phyloP scores from a whole-genome alignment of 2,329 filamentous ascomycete genomes.

The Cadophora gregata region DNA sequence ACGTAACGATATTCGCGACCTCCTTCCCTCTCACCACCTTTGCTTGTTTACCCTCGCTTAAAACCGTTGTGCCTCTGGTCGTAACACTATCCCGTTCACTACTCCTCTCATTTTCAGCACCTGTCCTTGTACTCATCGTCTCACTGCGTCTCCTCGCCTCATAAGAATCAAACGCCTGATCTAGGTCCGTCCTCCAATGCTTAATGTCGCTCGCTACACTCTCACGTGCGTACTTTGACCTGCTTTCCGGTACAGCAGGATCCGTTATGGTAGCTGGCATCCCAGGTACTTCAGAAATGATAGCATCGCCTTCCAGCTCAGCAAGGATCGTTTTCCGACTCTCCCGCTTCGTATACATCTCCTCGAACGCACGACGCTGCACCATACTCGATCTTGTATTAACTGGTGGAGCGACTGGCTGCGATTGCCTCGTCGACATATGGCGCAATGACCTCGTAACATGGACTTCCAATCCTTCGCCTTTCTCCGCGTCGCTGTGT shows the following conservation, averaged over 20 bases:
- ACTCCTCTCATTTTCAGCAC: background rate
- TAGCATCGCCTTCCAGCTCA: constrained; percentile 28
- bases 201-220: constrained; percentile 9
- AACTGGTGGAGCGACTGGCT: background rate
- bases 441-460: background rate
- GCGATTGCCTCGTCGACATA: background rate
- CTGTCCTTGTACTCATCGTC: background rate
- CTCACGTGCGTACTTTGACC: background rate
- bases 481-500: constrained; percentile 18
- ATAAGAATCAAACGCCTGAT: constrained; percentile 6
- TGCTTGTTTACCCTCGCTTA: constrained; percentile 20
- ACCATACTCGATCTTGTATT: background rate
- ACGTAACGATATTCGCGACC: constrained; percentile 26
- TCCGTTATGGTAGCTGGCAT: background rate
- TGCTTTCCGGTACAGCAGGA: background rate
- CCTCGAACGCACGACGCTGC: constrained; percentile 4
- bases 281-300: background rate
- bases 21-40: constrained; percentile 20
- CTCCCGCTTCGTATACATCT: constrained; percentile 2
- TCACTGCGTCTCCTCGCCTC: constrained; percentile 7
- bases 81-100: background rate
- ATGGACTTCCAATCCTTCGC: background rate
- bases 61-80: constrained; percentile 11
- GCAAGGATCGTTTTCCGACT: constrained; percentile 24
- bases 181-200: constrained; percentile 3